Evolutionary conservation across 768 basidiomycete species (phyloP), one percentile per base, ranked within the genome.

Genomic region (Crucibulum laeve): DNA sequence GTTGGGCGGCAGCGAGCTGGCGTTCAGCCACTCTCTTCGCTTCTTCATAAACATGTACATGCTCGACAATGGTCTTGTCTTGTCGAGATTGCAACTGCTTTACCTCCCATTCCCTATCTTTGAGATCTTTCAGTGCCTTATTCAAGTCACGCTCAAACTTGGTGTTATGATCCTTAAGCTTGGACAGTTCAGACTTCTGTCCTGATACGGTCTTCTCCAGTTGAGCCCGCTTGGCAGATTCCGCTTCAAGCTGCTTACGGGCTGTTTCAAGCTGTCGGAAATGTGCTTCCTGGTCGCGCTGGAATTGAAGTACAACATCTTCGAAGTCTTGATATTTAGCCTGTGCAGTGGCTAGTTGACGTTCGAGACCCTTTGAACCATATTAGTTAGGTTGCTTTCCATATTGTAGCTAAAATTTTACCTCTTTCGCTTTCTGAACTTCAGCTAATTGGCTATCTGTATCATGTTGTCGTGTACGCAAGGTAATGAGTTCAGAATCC

Each of bases 51-150:
- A 97, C 95, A 59, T 98, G 85, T 19, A 96, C 91, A 56, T 98
- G 95, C 62, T 98, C 94, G 34, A 98, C 93, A 46, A 96, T 94
- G n/a, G 90, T 96, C 69, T 94, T 97, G 70, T 97, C 91, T 57
- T 96, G 87, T 57, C 77, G 82, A 2, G 88, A 85, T 41, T 87
- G 82, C 6, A 97, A 67, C 50, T 94, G 87, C 51, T 83, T 88
- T 50, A 91, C 77, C 44, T 94, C 89, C 79, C 84, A 86, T 53
- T 96, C 90, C 38, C 85, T 80, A 33, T 72, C 74, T 58, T 89
- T 85, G 38, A 95, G 68, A 46, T 94, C 90, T 5, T 76, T 74
- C n/a, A 87, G 69, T 7, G 84, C 79, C 56, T 90, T 87, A 55
- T 86, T 85, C 26, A 94, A 70, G 13, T 91, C 91, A 8, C 81